Base-by-base conservation (phyloP, 176 grass and related monocot genomes). In the Puya raimondii region DNA sequence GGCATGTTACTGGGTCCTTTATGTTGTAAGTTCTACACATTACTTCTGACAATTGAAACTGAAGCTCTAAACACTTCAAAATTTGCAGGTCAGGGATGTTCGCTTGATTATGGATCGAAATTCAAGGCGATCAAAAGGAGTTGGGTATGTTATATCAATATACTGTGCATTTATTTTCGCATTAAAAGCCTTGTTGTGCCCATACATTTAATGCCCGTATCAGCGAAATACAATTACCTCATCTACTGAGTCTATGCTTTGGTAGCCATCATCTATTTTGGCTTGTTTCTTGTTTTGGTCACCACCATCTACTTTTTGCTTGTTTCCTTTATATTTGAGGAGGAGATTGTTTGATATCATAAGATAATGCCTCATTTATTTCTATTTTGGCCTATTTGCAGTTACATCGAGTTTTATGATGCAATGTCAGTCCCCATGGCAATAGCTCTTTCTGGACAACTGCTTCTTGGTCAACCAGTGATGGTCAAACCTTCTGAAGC, bases 351-450 rank as follows among this genome's bases (percentile, higher is more conserved):
- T 42, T 42, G 33, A 42, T 42, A 42, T 42, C 33, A 42, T 42
- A 42, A 42, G 33, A 42, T 7, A 42, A 42, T 42, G 33, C 56
- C 21, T 61, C 16, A 7, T 61, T 18, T 61, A 10, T 61, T 5
- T 61, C 21, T 61, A 61, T 61, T 20, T 61, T 61, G 56, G 33
- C 5, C 4, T 11, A 63, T 75, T 29, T 75, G 56, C 82, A 99
- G 94, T 79, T 99, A 99, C 78, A 91, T 99, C 27, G 94, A 99
- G 76, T 99, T 99, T 49, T 99, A 99, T 78, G 94, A 99, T 27
- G 94, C 79, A 63, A 91, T 99, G 87, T 92, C 94, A 9, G 94
- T 99, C 47, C 89, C 94, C 50, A 90, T 93, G 87, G 94, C 89
- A 0, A 99, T 99, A 64, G 82, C 94, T 85, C 84, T 99, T 61